phyloP scores from a whole-genome alignment of 2,329 filamentous ascomycete species.

The Cladophialophora bantiana region DNA sequence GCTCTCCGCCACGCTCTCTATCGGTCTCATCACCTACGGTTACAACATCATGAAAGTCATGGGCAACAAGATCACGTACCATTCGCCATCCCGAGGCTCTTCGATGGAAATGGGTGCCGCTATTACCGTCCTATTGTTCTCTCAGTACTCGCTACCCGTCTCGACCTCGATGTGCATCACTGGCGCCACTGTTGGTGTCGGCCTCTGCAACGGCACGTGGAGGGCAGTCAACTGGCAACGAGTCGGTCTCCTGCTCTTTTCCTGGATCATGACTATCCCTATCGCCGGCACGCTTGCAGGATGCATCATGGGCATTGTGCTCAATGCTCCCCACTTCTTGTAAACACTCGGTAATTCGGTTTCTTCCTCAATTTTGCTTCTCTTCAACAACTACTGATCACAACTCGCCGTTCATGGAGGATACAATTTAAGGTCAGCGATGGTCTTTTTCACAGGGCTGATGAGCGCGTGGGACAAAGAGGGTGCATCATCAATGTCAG shows the following conservation, averaged over 20 bases:
- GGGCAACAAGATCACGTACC: slow-evolving; percentile 81
- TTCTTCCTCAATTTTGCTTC: not conserved
- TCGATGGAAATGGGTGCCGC: slow-evolving; percentile 84
- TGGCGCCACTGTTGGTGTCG: slow-evolving; percentile 78
- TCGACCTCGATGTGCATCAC: slow-evolving; percentile 83
- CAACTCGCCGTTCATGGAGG: not conserved
- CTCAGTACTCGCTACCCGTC: slow-evolving; percentile 75
- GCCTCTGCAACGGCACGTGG: slow-evolving; percentile 74
- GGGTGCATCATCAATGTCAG: no score
- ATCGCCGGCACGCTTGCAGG: slow-evolving; percentile 66
- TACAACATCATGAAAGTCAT: slow-evolving; percentile 90
- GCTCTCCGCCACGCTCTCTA: slow-evolving; percentile 66
- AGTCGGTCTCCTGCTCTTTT: slow-evolving; percentile 70
- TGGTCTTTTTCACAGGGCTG: not conserved
- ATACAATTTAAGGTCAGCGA: not conserved
- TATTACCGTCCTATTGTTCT: slow-evolving; percentile 77
- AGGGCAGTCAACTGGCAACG: slow-evolving; percentile 80
- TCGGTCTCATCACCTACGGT: slow-evolving; percentile 75
- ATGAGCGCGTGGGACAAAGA: not conserved
- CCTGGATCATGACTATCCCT: slow-evolving; percentile 72
- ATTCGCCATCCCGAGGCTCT: slow-evolving; percentile 64
- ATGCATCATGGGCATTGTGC: slow-evolving; percentile 59
- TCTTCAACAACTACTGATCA: not conserved
- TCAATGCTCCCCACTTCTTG: slow-evolving; percentile 67
- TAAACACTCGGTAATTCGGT: not conserved